Evolutionary conservation across 1,139 yeast species (phyloP), one percentile per base, ranked within the genome.

Genomic region (Suhomyces wounanorum): DNA sequence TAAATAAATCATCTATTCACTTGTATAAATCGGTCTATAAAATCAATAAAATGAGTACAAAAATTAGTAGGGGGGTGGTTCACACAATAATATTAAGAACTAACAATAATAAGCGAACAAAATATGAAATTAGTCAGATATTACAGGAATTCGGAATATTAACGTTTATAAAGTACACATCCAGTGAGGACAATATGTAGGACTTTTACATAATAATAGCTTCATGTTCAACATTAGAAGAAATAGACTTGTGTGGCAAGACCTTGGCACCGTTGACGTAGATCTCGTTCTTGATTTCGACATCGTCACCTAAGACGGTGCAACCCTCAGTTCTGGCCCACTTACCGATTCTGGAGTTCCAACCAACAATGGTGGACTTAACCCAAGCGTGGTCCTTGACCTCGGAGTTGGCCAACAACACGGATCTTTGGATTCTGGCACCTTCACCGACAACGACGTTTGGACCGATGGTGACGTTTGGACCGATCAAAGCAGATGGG

Each of bases 241-340:
- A 87, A 73, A 95, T 94, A 58, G 96, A 82, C 83, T 95, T 95
- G 84, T 95, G 99, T 61, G 99, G 99, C 72, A 95, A 84, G 61
- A 95, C 97, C 74, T 95, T 92, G 75, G 98, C 99, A 75, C 99
- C 99, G 74, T 94, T 94, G 64, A 95, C 96, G 82, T 95, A 95
- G 69, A 95, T 83, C 81, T 94, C 99, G 72, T 95, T 97, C 81
- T 92, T 91, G 70, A 95, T 89, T 72, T 92, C 96, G 62, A 95
- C 99, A 63, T 95, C 99, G 74, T 95, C 99, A 78, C 99, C 99
- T 67, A 95, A 84, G 54, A 95, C 99, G 57, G 98, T 89, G 64
- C 86, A 89, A 78, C 97, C 96, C 77, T 94, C 99, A 60, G 96
- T 85, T 82, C 99, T 91, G 59, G 98, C 96, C 99, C 99, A 94